Evolutionary conservation across 1,139 yeast species (phyloP).

Genomic region (Torulaspora pretoriensis): DNA sequence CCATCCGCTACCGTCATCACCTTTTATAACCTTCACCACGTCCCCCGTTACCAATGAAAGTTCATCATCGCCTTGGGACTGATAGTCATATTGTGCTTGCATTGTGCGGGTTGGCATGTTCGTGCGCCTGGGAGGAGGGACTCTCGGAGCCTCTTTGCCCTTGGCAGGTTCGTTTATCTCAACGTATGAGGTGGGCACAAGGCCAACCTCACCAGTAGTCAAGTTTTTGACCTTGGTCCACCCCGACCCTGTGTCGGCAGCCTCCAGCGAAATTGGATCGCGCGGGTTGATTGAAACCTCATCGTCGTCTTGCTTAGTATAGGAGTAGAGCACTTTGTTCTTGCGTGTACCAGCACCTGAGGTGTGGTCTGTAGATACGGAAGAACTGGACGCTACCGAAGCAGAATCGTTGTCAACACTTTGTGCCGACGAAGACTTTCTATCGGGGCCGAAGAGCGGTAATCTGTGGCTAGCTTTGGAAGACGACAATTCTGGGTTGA

Average conservation of each 20-base stretch:
- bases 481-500: slow-evolving; percentile 19
- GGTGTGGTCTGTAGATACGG: slow-evolving; percentile 22
- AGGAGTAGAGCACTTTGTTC: slow-evolving; percentile 63
- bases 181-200: slow-evolving; percentile 86
- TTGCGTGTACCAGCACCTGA: slow-evolving; percentile 21
- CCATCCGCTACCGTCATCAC: slow-evolving; percentile 93
- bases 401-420: slow-evolving; percentile 10
- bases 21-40: slow-evolving; percentile 59
- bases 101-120: slow-evolving; percentile 39
- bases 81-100: slow-evolving; percentile 74
- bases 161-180: slow-evolving; percentile 40
- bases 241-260: slow-evolving; percentile 84
- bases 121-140: slow-evolving; percentile 81
- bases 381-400: slow-evolving; percentile 26
- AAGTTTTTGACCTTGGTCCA: slow-evolving; percentile 64
- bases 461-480: slow-evolving; percentile 11
- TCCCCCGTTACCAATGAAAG: slow-evolving; percentile 72
- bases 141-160: slow-evolving; percentile 48
- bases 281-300: slow-evolving; percentile 64
- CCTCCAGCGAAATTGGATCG: slow-evolving; percentile 55
- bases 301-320: slow-evolving; percentile 68
- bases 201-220: slow-evolving; percentile 51
- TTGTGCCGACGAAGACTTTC: slow-evolving; percentile 7
- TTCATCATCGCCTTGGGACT: slow-evolving; percentile 82
- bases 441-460: slow-evolving; percentile 9